Evolutionary conservation across 352 stramenopile genomes (phyloP).

Genomic region (Phytopythium vexans): DNA sequence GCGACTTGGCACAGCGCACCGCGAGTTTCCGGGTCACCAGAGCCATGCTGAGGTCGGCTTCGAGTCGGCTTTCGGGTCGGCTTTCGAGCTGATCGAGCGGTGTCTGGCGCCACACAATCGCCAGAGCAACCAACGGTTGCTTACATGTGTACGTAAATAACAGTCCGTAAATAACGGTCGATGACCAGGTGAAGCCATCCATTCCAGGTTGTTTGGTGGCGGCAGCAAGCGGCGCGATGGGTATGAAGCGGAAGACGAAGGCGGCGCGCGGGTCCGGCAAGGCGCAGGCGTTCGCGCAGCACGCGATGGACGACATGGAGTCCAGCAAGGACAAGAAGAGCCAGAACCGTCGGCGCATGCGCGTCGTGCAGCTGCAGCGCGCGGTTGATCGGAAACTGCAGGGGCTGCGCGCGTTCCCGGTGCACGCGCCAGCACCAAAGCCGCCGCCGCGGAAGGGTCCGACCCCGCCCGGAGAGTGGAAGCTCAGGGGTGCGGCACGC

Average conservation of each 20-base stretch:
- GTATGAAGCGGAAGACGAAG: conserved; percentile 65
- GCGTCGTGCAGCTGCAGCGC: conserved; percentile 79
- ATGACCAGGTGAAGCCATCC: background rate
- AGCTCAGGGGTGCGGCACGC: conserved; percentile 72
- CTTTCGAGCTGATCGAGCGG: conserved; percentile 5
- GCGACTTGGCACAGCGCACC: conserved; percentile 24
- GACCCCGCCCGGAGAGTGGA: conserved; percentile 60
- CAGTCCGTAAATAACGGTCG: background rate
- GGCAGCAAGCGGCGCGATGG: conserved; percentile 19
- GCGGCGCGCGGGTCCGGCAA: conserved; percentile 43
- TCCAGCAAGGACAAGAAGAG: conserved; percentile 59
- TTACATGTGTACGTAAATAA: background rate
- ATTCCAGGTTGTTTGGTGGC: background rate
- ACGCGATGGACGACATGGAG: conserved; percentile 56
- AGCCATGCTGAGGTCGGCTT: conserved; percentile 9
- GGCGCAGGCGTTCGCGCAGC: conserved; percentile 61
- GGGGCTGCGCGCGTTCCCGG: conserved; percentile 57
- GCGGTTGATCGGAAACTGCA: conserved; percentile 67
- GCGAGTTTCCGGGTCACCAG: conserved; percentile 43
- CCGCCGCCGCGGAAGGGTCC: conserved; percentile 50
- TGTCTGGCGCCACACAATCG: conserved; percentile 10
- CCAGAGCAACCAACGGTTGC: too few species aligned
- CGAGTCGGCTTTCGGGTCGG: too few species aligned
- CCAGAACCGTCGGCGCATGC: conserved; percentile 68
- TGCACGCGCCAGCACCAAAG: conserved; percentile 32